Conservation (phyloP, 2,329 filamentous ascomycete genomes). For the Epichloe glyceriae region DNA sequence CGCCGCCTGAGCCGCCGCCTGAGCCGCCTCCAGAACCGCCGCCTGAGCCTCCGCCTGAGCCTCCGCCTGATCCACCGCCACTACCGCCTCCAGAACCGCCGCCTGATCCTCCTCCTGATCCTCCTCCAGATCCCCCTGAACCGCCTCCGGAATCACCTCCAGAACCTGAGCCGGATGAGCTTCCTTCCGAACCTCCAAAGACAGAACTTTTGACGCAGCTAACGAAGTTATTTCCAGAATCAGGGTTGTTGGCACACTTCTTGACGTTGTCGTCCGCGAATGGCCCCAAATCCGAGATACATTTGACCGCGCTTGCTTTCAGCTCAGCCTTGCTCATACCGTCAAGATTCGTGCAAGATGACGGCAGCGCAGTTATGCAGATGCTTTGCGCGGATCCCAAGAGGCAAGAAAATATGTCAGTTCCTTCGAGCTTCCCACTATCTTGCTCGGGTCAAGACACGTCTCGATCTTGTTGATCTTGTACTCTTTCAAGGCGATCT, state of each 20-base stretch:
- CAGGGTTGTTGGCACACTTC: neutral
- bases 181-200: neutral
- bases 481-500: slow-evolving; percentile 1
- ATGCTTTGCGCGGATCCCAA: neutral
- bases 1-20: neutral
- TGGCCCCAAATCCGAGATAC: slow-evolving; percentile 6
- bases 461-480: neutral
- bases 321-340: neutral
- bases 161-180: neutral
- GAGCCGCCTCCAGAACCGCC: neutral
- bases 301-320: neutral
- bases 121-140: neutral
- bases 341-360: slow-evolving; percentile 2
- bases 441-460: slow-evolving; percentile 1
- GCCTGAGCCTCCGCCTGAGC: neutral
- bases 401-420: slow-evolving; percentile 4
- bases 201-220: neutral
- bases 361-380: slow-evolving; percentile 7
- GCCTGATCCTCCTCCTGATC: neutral
- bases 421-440: neutral
- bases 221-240: neutral
- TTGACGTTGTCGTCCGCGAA: neutral
- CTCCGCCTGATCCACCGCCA: neutral
- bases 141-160: neutral
- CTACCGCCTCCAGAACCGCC: neutral